A percentile compares a stretch with the other conserved stretches of the same genome.
Evolutionary conservation across 2,329 filamentous ascomycete species (phyloP).

Genomic region (Colletotrichum incanum): DNA sequence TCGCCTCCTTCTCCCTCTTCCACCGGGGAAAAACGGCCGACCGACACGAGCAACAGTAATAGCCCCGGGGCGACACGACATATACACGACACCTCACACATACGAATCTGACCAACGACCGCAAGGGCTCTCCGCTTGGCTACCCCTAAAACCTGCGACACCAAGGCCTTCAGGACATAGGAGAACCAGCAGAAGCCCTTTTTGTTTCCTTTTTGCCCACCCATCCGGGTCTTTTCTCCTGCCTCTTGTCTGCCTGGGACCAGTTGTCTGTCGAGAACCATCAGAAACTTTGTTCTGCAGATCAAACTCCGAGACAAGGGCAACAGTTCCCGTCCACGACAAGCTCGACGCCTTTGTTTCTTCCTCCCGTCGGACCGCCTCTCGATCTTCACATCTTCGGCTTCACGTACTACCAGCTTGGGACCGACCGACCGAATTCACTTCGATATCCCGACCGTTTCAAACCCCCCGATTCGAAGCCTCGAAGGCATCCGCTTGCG

Average conservation of each 20-base stretch:
- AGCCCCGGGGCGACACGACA: slow-evolving; percentile 39
- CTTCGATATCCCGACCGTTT: slow-evolving; percentile 26
- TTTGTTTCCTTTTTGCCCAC: slow-evolving; percentile 15
- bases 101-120: slow-evolving; percentile 27
- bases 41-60: slow-evolving; percentile 41
- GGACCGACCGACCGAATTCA: slow-evolving; percentile 21
- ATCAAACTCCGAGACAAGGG: slow-evolving; percentile 45
- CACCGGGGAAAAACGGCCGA: slow-evolving; percentile 18
- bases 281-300: slow-evolving; percentile 48
- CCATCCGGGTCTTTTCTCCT: slow-evolving; percentile 48
- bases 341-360: slow-evolving; percentile 22
- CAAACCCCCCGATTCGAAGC: slow-evolving; percentile 15
- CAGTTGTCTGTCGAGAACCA: slow-evolving; percentile 33
- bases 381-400: slow-evolving; percentile 36
- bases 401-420: slow-evolving; percentile 20
- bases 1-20: slow-evolving; percentile 18
- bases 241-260: slow-evolving; percentile 16
- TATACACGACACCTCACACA: slow-evolving; percentile 32
- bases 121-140: slow-evolving; percentile 21
- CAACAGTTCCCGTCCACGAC: slow-evolving; percentile 26
- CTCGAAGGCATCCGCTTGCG: slow-evolving; percentile 24
- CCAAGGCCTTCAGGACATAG: slow-evolving; percentile 52
- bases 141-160: slow-evolving; percentile 56
- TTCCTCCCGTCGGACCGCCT: slow-evolving; percentile 27
- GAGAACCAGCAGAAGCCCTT: slow-evolving; percentile 43